Evolutionary conservation across 2,329 filamentous ascomycete genomes (phyloP).

Genomic region (Fulvia fulva): DNA sequence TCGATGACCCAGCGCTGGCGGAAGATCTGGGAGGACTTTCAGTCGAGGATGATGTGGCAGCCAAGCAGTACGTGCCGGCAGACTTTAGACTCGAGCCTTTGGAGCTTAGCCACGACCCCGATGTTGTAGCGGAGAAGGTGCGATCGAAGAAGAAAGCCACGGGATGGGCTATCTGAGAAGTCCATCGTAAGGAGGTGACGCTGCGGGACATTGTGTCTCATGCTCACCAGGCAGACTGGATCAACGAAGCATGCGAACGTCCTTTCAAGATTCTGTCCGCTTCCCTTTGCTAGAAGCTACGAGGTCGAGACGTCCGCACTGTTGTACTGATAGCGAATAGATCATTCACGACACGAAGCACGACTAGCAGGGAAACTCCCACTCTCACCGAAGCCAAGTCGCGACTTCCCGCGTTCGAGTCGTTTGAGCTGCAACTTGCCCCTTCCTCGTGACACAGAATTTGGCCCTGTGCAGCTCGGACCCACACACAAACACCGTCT

Average conservation of each 20-base stretch:
- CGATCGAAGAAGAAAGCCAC: slow-evolving; percentile 35
- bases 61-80: slow-evolving; percentile 14
- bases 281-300: too few relatives aligned
- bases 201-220: background rate
- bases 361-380: too few relatives aligned
- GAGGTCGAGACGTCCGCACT: too few relatives aligned
- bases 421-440: background rate
- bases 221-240: background rate
- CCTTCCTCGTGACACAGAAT: background rate
- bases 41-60: slow-evolving; percentile 17
- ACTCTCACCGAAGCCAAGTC: too few relatives aligned
- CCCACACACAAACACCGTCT: background rate
- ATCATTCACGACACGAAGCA: too few relatives aligned
- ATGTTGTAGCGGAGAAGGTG: slow-evolving; percentile 29
- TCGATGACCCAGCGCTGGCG: slow-evolving; percentile 22
- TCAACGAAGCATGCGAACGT: too few relatives aligned
- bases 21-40: slow-evolving; percentile 23
- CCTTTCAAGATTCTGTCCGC: too few relatives aligned
- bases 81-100: slow-evolving; percentile 28
- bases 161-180: slow-evolving; percentile 35
- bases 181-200: background rate
- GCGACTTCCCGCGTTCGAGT: background rate
- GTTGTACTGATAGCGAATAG: too few relatives aligned
- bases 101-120: slow-evolving; percentile 28
- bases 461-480: background rate